phyloP scores from a whole-genome alignment of 2,329 filamentous ascomycete genomes.

The Arthrobotrys pseudoclavata region DNA sequence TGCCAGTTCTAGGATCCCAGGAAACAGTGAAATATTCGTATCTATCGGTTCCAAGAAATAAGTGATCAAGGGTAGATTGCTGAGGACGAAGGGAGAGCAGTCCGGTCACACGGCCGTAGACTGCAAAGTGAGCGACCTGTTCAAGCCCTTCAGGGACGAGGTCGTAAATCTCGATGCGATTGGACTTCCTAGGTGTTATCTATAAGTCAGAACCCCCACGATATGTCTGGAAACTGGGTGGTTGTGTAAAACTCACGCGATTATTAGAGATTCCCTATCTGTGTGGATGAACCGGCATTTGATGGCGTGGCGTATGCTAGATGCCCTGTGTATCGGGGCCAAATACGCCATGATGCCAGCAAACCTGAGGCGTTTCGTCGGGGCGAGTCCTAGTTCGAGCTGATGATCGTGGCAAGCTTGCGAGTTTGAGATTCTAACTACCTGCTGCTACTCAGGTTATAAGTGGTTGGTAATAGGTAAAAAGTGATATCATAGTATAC shows the following conservation, averaged over 20 bases:
- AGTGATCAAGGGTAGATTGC: conserved; percentile 80
- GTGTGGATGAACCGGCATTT: conserved; percentile 80
- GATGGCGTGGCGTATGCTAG: conserved; percentile 89
- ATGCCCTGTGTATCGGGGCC: conserved; percentile 91
- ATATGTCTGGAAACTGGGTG: neutral
- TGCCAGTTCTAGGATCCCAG: conserved; percentile 79
- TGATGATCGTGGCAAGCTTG: conserved; percentile 11
- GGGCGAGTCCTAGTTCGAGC: neutral
- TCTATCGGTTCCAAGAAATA: conserved; percentile 92
- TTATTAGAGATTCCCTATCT: conserved; percentile 83
- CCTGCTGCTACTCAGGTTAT: neutral
- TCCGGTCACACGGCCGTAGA: conserved; percentile 90
- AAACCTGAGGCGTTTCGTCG: neutral
- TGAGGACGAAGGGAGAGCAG: conserved; percentile 83
- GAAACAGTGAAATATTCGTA: conserved; percentile 90
- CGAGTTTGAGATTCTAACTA: neutral
- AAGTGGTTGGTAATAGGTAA: neutral
- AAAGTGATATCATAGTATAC: neutral
- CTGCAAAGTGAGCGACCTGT: conserved; percentile 65
- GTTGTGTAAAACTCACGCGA: conserved; percentile 78
- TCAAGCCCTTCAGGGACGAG: conserved; percentile 60
- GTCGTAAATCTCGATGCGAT: conserved; percentile 62
- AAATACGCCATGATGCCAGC: conserved; percentile 83
- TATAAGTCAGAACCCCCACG: conserved; percentile 13
- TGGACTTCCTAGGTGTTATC: conserved; percentile 61